Evolutionary conservation across 495 filamentous ascomycete genomes (phyloP).

Genomic region (Aspergillus haitiensis): DNA sequence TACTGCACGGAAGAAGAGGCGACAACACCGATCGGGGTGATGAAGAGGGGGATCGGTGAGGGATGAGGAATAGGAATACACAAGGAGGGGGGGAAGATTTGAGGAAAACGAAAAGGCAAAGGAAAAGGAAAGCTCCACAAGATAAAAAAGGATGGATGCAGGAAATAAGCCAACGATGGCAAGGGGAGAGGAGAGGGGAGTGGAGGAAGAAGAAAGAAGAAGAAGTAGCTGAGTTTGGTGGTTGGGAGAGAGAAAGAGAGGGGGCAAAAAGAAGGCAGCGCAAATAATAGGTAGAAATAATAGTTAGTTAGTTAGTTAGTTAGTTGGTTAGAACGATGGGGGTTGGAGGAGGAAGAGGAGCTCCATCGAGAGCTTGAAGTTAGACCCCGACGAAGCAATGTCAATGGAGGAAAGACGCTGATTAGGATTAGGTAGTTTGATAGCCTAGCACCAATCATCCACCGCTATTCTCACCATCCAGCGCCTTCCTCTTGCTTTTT

Average conservation of each 20-base stretch:
- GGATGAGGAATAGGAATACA: conserved; percentile 6
- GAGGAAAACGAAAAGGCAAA: conserved; percentile 11
- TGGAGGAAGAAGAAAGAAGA: conserved; percentile 20
- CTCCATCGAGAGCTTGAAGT: too few species aligned
- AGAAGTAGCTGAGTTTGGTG: conserved; percentile 14
- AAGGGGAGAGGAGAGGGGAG: conserved; percentile 20
- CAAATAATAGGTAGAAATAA: neutral
- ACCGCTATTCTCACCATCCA: too few species aligned
- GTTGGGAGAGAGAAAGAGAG: conserved; percentile 5
- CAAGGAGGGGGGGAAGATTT: neutral
- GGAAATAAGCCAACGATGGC: conserved; percentile 7
- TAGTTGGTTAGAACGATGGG: too few species aligned
- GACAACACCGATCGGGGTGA: conserved; percentile 13
- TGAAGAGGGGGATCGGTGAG: conserved; percentile 3
- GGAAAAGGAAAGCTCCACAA: neutral
- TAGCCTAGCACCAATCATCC: too few species aligned
- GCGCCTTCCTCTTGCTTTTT: too few species aligned
- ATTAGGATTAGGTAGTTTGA: too few species aligned
- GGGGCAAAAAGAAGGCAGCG: conserved; percentile 3
- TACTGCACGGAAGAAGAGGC: conserved; percentile 21
- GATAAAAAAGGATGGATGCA: neutral
- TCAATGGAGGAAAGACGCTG: too few species aligned
- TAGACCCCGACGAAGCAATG: too few species aligned
- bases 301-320: neutral
- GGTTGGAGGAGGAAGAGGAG: too few species aligned